Percentiles rank a stretch among this genome's conserved stretches.
Evolutionary conservation across 176 grass and related monocot genomes (phyloP).

Genomic region (Tuctoria greenei): DNA sequence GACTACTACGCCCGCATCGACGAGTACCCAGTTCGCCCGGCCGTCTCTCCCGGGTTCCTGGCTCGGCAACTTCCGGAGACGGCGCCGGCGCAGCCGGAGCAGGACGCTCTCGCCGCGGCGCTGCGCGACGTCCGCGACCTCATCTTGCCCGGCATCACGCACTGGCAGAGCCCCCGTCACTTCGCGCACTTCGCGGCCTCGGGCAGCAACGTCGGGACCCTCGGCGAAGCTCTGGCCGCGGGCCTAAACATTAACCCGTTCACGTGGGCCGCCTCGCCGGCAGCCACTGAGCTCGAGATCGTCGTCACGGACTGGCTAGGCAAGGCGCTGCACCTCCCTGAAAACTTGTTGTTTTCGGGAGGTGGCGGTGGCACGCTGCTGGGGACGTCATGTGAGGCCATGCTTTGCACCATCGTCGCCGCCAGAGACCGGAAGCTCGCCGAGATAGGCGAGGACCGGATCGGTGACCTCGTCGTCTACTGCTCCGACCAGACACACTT

Average conservation of each 20-base stretch:
- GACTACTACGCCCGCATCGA: constrained; percentile 52
- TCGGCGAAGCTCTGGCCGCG: constrained; percentile 36
- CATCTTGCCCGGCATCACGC: constrained; percentile 38
- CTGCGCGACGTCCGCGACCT: constrained; percentile 26
- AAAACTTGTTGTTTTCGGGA: neutral
- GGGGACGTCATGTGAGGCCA: constrained; percentile 39
- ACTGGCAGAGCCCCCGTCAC: constrained; percentile 50
- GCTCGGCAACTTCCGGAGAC: constrained; percentile 8
- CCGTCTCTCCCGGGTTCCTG: constrained; percentile 42
- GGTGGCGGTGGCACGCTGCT: constrained; percentile 47
- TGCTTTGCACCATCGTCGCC: constrained; percentile 43
- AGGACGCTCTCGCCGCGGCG: constrained; percentile 24
- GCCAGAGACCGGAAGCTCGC: constrained; percentile 44
- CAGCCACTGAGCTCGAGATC: constrained; percentile 46
- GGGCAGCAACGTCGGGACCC: constrained; percentile 29
- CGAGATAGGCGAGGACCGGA: constrained; percentile 21
- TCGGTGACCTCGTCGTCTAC: constrained; percentile 47
- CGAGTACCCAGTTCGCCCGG: constrained; percentile 40
- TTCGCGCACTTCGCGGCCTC: constrained; percentile 43
- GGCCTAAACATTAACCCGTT: constrained; percentile 40
- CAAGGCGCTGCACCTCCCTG: constrained; percentile 38
- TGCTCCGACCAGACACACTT: constrained; percentile 56
- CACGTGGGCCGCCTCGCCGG: constrained; percentile 41
- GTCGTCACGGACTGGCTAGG: constrained; percentile 53
- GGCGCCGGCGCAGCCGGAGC: constrained; percentile 21